Evolutionary conservation across 129 eudicot genomes (phyloP).

Genomic region (Scalesia atractyloides): DNA sequence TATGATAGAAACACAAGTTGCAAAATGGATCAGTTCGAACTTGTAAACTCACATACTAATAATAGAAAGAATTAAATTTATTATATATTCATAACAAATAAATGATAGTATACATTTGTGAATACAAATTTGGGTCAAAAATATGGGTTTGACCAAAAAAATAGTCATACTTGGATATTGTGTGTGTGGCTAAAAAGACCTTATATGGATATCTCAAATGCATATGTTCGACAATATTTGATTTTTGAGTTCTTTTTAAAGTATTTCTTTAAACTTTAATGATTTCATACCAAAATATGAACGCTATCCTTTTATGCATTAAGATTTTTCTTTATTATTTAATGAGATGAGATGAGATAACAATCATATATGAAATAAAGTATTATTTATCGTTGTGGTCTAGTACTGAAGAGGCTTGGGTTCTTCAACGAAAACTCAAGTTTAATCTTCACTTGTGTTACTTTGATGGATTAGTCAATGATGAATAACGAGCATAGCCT

Average conservation of each 20-base stretch:
- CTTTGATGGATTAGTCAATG: too few relatives aligned
- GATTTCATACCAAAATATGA: not conserved
- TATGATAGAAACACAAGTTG: slow-evolving; percentile 1
- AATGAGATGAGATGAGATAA: too few relatives aligned
- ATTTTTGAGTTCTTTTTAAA: not conserved
- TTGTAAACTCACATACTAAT: slow-evolving; percentile 26
- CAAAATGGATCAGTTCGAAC: slow-evolving; percentile 14
- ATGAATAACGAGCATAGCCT: too few relatives aligned
- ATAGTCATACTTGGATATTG: slow-evolving; percentile 12
- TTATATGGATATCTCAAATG: slow-evolving; percentile 23
- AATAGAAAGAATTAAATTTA: not conserved
- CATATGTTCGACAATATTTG: not conserved
- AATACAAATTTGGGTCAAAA: slow-evolving; percentile 12
- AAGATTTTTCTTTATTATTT: too few relatives aligned
- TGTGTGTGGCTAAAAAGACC: slow-evolving; percentile 20
- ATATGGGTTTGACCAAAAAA: slow-evolving; percentile 18
- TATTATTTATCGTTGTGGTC: too few relatives aligned
- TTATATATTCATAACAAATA: not conserved
- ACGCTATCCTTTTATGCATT: too few relatives aligned
- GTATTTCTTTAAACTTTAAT: not conserved
- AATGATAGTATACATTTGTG: not conserved
- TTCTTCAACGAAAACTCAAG: too few relatives aligned
- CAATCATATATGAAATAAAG: too few relatives aligned
- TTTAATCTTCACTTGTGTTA: too few relatives aligned
- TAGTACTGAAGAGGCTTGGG: too few relatives aligned